Evolutionary conservation across 1,139 yeast genomes (phyloP).

Genomic region (Chernovozyma sophiae-reginae): DNA sequence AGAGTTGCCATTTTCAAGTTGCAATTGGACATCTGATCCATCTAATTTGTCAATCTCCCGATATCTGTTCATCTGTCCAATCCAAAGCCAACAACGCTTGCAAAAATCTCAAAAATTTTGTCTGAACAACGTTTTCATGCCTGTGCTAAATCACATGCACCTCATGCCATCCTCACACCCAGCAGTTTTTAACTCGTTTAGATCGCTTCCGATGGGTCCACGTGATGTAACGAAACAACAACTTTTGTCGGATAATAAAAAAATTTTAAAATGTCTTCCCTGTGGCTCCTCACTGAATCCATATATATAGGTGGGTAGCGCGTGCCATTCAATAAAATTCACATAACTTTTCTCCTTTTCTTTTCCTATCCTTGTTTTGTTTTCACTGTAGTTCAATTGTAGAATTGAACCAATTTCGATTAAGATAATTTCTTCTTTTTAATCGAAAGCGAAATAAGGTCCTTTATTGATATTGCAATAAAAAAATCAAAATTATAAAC

Average conservation of each 20-base stretch:
- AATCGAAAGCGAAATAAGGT: too few relatives aligned
- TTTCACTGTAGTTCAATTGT: neutral
- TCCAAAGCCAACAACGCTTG: too few relatives aligned
- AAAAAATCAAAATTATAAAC: neutral
- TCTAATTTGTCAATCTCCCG: too few relatives aligned
- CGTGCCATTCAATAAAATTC: neutral
- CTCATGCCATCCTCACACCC: conserved; percentile 2
- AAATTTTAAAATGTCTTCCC: neutral
- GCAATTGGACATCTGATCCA: too few relatives aligned
- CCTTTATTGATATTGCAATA: neutral
- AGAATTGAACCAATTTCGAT: neutral
- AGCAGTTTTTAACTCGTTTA: neutral
- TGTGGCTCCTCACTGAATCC: neutral
- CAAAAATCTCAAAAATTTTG: too few relatives aligned
- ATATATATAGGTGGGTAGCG: neutral
- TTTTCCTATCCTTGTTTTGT: neutral
- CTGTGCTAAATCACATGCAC: conserved; percentile 1
- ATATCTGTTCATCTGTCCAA: too few relatives aligned
- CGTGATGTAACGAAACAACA: conserved; percentile 6
- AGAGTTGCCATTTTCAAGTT: too few relatives aligned
- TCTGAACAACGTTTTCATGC: too few relatives aligned
- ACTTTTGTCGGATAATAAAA: neutral
- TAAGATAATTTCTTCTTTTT: neutral
- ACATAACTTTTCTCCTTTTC: conserved; percentile 2
- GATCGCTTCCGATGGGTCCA: conserved; percentile 1